These are phyloP conservation scores for Elsinoe fawcettii DNA, from an alignment of 2,329 filamentous ascomycete genomes.

Conservation along the genomic window DNA sequence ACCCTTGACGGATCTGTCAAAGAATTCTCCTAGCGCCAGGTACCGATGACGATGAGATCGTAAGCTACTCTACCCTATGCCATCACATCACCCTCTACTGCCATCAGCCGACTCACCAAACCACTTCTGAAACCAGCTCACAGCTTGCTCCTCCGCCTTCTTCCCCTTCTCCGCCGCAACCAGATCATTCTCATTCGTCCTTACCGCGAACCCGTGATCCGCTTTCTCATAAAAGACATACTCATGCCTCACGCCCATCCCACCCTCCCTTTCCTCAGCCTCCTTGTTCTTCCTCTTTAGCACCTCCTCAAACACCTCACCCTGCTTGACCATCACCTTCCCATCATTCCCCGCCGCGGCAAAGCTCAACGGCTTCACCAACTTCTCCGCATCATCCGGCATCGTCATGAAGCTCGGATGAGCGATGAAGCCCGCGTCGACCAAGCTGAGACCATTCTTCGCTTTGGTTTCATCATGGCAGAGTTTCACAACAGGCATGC, in stretches of 20 bases:
- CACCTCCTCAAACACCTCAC: constrained; percentile 28
- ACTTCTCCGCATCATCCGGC: constrained; percentile 29
- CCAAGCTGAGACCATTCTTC: constrained; percentile 25
- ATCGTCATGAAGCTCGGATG: constrained; percentile 30
- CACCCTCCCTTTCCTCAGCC: constrained; percentile 25
- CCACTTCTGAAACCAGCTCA: constrained; percentile 32
- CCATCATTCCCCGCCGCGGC: constrained; percentile 27
- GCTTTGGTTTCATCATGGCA: constrained; percentile 27
- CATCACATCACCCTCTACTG: not conserved
- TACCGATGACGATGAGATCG: not conserved
- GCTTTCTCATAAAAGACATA: constrained; percentile 32
- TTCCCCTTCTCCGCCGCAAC: constrained; percentile 29
- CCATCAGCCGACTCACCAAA: constrained; percentile 20
- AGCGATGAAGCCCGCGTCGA: constrained; percentile 30
- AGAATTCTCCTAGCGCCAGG: not conserved
- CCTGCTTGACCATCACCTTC: constrained; percentile 27
- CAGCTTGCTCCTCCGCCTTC: constrained; percentile 33
- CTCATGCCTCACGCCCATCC: constrained; percentile 30
- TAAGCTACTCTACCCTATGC: not conserved
- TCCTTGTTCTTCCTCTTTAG: constrained; percentile 29
- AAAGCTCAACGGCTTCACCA: constrained; percentile 30
- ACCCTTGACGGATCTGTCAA: not conserved
- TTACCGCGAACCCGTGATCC: constrained; percentile 32
- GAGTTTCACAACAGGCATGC: constrained; percentile 28
- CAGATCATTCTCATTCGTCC: constrained; percentile 27